Evolutionary conservation across 2,329 filamentous ascomycete species (phyloP).

Genomic region (Fusarium floridanum): DNA sequence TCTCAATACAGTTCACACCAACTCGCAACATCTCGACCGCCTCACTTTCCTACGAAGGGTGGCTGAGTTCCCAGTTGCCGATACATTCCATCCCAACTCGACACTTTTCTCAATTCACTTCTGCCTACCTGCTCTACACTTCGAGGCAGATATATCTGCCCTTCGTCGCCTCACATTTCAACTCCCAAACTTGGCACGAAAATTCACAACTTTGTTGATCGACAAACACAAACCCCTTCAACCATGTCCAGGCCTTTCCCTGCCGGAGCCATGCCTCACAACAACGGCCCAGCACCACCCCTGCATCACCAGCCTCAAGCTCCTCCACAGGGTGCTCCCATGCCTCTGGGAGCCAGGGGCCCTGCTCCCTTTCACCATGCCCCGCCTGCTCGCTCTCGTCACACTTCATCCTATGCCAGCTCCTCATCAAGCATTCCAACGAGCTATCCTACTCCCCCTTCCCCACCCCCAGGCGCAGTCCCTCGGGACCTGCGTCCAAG

Average conservation of each 20-base stretch:
- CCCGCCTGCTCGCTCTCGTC: neutral
- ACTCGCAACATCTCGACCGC: conserved; percentile 33
- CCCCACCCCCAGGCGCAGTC: conserved; percentile 27
- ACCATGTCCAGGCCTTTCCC: conserved; percentile 24
- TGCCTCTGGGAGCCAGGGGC: conserved; percentile 10
- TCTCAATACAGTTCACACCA: conserved; percentile 27
- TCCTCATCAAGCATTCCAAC: neutral
- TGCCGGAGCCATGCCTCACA: conserved; percentile 22
- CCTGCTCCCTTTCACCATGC: conserved; percentile 12
- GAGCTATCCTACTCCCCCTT: conserved; percentile 17
- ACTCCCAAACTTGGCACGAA: conserved; percentile 2
- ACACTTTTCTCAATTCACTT: neutral
- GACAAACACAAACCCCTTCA: conserved; percentile 14
- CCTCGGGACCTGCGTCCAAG: conserved; percentile 33
- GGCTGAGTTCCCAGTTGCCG: neutral
- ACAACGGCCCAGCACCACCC: conserved; percentile 8
- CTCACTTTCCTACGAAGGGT: conserved; percentile 27
- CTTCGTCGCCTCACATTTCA: conserved; percentile 19
- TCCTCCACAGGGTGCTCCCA: conserved; percentile 5
- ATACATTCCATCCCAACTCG: neutral
- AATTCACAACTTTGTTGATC: conserved; percentile 12
- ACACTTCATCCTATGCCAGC: neutral
- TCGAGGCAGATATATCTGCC: conserved; percentile 32
- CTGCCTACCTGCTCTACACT: neutral
- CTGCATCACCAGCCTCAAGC: conserved; percentile 18